phyloP scores from a whole-genome alignment of 2,329 filamentous ascomycete genomes.

The Madurella mycetomatis region DNA sequence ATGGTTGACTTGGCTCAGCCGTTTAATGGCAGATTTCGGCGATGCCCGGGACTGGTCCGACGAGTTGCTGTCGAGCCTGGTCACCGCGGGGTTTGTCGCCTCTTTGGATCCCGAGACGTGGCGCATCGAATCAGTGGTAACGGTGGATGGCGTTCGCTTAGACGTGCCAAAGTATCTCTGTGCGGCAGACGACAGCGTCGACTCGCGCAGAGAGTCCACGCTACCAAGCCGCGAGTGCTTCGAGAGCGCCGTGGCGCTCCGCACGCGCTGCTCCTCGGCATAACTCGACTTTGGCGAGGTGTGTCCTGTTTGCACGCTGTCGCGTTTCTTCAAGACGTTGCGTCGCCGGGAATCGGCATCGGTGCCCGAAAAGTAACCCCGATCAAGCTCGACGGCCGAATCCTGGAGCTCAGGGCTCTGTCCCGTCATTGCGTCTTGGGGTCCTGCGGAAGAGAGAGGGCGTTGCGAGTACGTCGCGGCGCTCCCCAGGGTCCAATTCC shows the following conservation, averaged over 20 bases:
- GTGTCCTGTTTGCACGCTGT: constrained; percentile 45
- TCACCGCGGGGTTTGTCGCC: constrained; percentile 52
- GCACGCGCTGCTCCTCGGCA: constrained; percentile 65
- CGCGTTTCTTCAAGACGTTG: constrained; percentile 77
- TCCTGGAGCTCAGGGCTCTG: constrained; percentile 42
- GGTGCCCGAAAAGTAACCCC: constrained; percentile 89
- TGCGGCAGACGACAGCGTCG: constrained; percentile 54
- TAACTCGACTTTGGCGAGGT: constrained; percentile 70
- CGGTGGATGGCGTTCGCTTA: constrained; percentile 56
- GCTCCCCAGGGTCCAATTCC: constrained; percentile 62
- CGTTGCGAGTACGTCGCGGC: constrained; percentile 41
- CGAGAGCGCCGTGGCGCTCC: constrained; percentile 61
- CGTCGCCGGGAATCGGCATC: constrained; percentile 73
- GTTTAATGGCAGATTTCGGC: constrained; percentile 38
- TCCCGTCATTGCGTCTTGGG: constrained; percentile 41
- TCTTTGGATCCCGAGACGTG: constrained; percentile 52
- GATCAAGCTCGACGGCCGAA: constrained; percentile 63
- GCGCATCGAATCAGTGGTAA: constrained; percentile 51
- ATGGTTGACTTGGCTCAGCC: constrained; percentile 44
- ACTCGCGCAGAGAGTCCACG: constrained; percentile 67
- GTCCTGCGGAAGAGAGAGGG: constrained; percentile 50
- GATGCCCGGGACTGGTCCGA: constrained; percentile 34
- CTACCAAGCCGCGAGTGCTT: constrained; percentile 77
- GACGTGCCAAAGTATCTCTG: constrained; percentile 65
- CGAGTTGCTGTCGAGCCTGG: constrained; percentile 50